Evolutionary conservation across 352 stramenopile species (phyloP).

Genomic region (Globisporangium irregulare): DNA sequence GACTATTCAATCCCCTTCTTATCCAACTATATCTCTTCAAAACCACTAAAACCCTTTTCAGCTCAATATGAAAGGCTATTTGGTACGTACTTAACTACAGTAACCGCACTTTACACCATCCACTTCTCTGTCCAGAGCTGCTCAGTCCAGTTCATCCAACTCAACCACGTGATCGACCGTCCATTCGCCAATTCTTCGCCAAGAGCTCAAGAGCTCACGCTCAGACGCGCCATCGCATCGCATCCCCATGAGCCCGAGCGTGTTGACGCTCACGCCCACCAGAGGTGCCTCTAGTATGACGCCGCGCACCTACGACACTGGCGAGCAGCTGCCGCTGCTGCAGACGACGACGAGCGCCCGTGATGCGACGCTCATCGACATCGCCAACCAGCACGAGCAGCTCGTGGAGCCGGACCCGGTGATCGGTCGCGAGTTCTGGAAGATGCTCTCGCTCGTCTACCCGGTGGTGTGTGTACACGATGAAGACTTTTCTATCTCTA

Average conservation of each 20-base stretch:
- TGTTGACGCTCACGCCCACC: neutral
- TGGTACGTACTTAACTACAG: neutral
- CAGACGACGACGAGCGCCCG: neutral
- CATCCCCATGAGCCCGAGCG: neutral
- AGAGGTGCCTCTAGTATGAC: neutral
- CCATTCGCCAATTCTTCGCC: neutral
- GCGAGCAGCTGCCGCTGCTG: neutral
- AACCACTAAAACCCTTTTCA: neutral
- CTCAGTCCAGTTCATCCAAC: neutral
- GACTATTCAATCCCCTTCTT: neutral
- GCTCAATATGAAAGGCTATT: neutral
- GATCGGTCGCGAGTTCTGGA: constrained; percentile 19
- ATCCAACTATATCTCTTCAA: neutral
- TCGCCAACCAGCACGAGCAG: constrained; percentile 24
- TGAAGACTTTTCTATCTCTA: neutral
- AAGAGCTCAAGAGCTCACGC: neutral
- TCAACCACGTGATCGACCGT: neutral
- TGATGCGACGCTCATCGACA: constrained; percentile 14
- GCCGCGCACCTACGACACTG: neutral
- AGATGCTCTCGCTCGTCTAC: constrained; percentile 24
- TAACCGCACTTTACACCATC: neutral
- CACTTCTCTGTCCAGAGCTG: neutral
- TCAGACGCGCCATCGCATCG: neutral
- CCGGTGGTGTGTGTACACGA: constrained; percentile 17
- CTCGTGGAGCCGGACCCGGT: constrained; percentile 23